Conservation (phyloP, 2,329 filamentous ascomycete species). For the Fusarium pilosicola region DNA sequence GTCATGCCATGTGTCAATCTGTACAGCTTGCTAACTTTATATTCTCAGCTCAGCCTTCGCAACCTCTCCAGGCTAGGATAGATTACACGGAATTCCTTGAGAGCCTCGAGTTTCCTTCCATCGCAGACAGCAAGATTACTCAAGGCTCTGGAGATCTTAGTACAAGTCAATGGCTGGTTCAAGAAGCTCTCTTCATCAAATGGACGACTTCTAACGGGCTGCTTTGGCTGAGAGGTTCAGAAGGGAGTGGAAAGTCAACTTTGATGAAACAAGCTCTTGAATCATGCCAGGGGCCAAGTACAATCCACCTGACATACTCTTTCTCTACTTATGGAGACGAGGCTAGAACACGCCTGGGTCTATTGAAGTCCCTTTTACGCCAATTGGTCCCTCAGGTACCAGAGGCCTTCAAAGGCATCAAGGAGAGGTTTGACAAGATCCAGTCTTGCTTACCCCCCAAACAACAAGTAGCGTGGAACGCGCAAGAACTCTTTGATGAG, state of each 20-base stretch:
- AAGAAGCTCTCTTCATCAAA: neutral
- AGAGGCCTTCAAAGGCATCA: neutral
- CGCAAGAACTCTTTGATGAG: neutral
- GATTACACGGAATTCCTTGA: neutral
- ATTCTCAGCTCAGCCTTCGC: neutral
- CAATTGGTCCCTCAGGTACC: neutral
- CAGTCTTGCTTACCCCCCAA: neutral
- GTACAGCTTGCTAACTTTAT: neutral
- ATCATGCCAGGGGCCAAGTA: neutral
- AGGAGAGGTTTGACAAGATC: neutral
- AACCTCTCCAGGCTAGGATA: neutral
- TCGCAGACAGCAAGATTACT: neutral
- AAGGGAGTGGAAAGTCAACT: slow-evolving; percentile 2
- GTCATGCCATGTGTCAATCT: accelerated
- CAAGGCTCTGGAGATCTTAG: neutral
- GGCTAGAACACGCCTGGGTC: neutral
- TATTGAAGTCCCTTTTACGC: neutral
- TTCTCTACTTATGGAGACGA: neutral
- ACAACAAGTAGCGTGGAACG: neutral
- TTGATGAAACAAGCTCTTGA: neutral
- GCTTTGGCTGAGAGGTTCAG: neutral
- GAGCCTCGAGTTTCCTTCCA: neutral
- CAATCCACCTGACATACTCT: neutral
- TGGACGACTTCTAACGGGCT: neutral
- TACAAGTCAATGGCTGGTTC: neutral